Conservation (phyloP, 495 filamentous ascomycete species). For the Trichoderma reesei region DNA sequence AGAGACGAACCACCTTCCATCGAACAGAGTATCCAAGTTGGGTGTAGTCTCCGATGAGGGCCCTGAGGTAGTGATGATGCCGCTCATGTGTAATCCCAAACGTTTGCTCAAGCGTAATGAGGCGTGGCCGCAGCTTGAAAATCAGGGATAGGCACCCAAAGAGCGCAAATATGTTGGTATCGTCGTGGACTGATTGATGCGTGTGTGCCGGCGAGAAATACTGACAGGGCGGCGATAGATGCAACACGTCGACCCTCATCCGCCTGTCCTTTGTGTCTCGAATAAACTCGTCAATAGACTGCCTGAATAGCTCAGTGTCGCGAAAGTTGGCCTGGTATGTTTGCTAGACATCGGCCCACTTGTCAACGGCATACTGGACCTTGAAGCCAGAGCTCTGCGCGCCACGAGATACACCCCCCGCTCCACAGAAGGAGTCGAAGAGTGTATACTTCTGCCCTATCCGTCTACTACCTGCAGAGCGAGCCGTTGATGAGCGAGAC, state of each 20-base stretch:
- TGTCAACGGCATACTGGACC: constrained; percentile 55
- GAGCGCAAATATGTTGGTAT: constrained; percentile 60
- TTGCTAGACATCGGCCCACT: constrained; percentile 40
- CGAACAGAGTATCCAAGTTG: constrained; percentile 57
- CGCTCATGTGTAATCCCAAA: constrained; percentile 48
- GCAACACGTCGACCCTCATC: constrained; percentile 57
- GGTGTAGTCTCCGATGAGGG: constrained; percentile 55
- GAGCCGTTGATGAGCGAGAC: neutral
- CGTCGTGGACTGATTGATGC: constrained; percentile 51
- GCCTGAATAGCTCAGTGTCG: constrained; percentile 28
- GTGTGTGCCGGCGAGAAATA: constrained; percentile 75
- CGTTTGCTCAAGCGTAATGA: constrained; percentile 82
- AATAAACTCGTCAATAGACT: constrained; percentile 42
- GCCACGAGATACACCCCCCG: constrained; percentile 64
- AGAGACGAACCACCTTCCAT: constrained; percentile 40
- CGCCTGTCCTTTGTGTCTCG: constrained; percentile 8
- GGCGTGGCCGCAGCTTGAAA: constrained; percentile 48
- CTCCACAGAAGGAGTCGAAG: constrained; percentile 67
- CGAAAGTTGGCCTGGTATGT: constrained; percentile 55
- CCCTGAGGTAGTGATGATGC: constrained; percentile 44
- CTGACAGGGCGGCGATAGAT: constrained; percentile 80
- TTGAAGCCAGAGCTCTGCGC: constrained; percentile 52
- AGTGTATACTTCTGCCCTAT: constrained; percentile 47
- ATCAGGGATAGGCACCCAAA: constrained; percentile 55
- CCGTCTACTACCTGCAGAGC: neutral